phyloP scores from a whole-genome alignment of 176 grass and related monocot species.

The Oryza officinalis region DNA sequence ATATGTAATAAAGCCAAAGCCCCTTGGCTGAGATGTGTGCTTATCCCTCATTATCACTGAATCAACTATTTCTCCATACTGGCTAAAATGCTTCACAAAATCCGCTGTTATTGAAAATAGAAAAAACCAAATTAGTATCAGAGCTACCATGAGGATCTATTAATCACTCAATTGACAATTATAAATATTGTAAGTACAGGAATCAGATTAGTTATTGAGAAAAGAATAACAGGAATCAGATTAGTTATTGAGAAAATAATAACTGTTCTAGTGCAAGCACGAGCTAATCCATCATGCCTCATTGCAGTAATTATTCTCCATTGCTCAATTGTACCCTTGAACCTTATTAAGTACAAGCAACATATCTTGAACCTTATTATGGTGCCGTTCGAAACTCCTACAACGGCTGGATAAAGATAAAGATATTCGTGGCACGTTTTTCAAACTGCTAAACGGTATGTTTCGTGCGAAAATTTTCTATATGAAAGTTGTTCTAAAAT shows the following conservation, averaged over 20 bases:
- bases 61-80: constrained; percentile 87
- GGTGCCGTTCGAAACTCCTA: too few species aligned
- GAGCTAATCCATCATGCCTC: not conserved
- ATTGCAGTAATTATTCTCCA: not conserved
- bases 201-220: constrained; percentile 4
- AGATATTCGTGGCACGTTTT: too few species aligned
- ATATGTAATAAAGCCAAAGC: constrained; percentile 97
- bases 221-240: constrained; percentile 21
- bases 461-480: too few species aligned
- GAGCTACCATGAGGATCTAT: not conserved
- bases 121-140: constrained; percentile 27
- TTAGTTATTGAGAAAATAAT: constrained; percentile 19
- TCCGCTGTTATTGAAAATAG: constrained; percentile 42
- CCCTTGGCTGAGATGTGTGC: constrained; percentile 76
- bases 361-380: not conserved
- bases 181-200: not conserved
- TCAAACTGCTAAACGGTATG: too few species aligned
- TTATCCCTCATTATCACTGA: constrained; percentile 92
- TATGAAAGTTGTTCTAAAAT: too few species aligned
- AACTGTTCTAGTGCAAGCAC: not conserved
- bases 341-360: not conserved
- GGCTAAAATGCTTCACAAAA: constrained; percentile 78
- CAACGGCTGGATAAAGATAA: too few species aligned
- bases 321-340: not conserved
- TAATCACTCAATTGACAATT: constrained; percentile 1